Percentiles rank a stretch among this genome's conserved stretches.
Evolutionary conservation across 2,329 filamentous ascomycete genomes (phyloP).

Genomic region (Hawksworthiomyces lignivorus): DNA sequence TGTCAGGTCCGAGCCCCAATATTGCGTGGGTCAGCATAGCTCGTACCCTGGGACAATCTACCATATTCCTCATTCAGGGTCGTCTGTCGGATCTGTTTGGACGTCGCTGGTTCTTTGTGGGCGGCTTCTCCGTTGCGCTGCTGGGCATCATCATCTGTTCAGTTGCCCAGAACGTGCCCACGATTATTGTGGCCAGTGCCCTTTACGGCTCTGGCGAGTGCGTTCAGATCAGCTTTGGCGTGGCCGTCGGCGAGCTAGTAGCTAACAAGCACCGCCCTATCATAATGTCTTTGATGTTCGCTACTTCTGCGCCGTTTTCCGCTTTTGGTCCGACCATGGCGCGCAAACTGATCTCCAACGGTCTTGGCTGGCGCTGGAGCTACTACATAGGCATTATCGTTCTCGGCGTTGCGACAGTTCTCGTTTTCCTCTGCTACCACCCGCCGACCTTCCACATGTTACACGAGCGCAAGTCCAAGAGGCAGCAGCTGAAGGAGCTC

Average conservation of each 20-base stretch:
- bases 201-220: conserved; percentile 29
- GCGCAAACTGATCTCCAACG: conserved; percentile 26
- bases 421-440: conserved; percentile 32
- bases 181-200: conserved; percentile 26
- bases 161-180: conserved; percentile 24
- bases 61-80: conserved; percentile 28
- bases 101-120: conserved; percentile 31
- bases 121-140: conserved; percentile 27
- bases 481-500: conserved; percentile 27
- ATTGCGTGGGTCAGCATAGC: conserved; percentile 29
- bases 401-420: conserved; percentile 24
- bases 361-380: conserved; percentile 31
- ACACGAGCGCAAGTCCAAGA: conserved; percentile 29
- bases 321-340: conserved; percentile 29
- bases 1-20: conserved; percentile 22
- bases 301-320: conserved; percentile 27
- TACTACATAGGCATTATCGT: conserved; percentile 34
- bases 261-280: conserved; percentile 33
- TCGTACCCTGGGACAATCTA: conserved; percentile 28
- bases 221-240: conserved; percentile 29
- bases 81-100: conserved; percentile 32
- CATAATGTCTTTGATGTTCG: conserved; percentile 27
- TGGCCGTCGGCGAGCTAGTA: conserved; percentile 32
- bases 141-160: conserved; percentile 29
- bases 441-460: conserved; percentile 32